Percentiles rank a stretch among this genome's conserved stretches.
Conservation (phyloP, 2,329 filamentous ascomycete species). For the Fusarium metavorans region DNA sequence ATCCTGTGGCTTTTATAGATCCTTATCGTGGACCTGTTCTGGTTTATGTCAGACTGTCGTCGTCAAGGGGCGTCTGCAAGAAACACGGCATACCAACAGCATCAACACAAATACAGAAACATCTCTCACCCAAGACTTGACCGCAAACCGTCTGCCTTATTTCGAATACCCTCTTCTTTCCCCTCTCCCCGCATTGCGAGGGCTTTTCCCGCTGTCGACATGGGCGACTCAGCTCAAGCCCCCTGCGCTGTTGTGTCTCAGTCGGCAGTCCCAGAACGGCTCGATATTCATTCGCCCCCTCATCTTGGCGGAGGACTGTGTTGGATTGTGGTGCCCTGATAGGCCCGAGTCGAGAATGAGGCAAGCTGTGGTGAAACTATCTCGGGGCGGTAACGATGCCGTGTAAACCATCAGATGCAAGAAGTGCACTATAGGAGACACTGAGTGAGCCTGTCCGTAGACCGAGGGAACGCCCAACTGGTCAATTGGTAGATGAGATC, state of each 20-base stretch:
- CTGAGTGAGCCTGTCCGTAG: neutral
- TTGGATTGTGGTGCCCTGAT: conserved; percentile 22
- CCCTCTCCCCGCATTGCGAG: neutral
- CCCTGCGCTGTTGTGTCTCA: conserved; percentile 31
- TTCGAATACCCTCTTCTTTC: neutral
- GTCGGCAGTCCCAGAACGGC: conserved; percentile 24
- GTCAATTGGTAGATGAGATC: neutral
- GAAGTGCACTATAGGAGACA: neutral
- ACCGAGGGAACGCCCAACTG: neutral
- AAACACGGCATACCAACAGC: neutral
- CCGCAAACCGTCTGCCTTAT: neutral
- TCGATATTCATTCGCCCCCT: conserved; percentile 20
- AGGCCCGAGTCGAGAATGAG: conserved; percentile 18
- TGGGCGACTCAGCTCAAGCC: conserved; percentile 27
- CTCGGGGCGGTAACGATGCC: conserved; percentile 6
- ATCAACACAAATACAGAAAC: neutral
- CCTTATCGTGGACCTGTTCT: neutral
- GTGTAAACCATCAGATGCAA: conserved; percentile 8
- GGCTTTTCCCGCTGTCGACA: neutral
- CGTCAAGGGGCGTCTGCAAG: neutral
- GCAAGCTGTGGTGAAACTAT: conserved; percentile 32
- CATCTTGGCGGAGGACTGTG: conserved; percentile 29
- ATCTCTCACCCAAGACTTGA: neutral
- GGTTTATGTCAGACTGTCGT: conserved; percentile 9
- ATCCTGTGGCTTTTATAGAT: conserved; percentile 24